Percentiles rank a stretch among this genome's conserved stretches.
Conservation (phyloP, 305 asterid species). For the Solanum aculeatissimum region DNA sequence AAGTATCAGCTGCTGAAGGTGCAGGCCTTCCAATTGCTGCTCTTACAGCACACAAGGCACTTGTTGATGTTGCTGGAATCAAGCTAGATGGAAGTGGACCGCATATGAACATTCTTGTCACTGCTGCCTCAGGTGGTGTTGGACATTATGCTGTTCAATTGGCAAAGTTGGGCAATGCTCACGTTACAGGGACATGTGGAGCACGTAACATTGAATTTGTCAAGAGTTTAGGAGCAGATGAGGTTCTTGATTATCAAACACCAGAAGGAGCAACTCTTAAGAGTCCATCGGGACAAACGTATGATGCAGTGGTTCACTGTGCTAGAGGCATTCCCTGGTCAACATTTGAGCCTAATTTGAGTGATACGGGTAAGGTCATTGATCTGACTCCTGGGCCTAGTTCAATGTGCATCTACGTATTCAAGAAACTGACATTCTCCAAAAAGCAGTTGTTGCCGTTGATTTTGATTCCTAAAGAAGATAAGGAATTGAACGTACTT, state of each 20-base stretch:
- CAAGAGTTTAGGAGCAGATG: constrained; percentile 61
- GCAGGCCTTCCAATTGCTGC: constrained; percentile 49
- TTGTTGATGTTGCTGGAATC: constrained; percentile 32
- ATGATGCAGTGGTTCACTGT: constrained; percentile 56
- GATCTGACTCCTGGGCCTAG: constrained; percentile 51
- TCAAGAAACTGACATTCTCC: constrained; percentile 41
- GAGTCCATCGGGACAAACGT: constrained; percentile 60
- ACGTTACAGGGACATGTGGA: constrained; percentile 70
- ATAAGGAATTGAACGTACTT: constrained; percentile 23
- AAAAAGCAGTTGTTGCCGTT: constrained; percentile 40
- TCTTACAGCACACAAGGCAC: constrained; percentile 46
- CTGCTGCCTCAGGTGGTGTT: constrained; percentile 64
- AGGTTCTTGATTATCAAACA: constrained; percentile 56
- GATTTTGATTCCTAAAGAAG: constrained; percentile 22
- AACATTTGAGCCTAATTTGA: constrained; percentile 42
- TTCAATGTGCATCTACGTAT: constrained; percentile 36
- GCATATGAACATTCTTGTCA: constrained; percentile 38
- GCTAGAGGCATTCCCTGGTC: constrained; percentile 43
- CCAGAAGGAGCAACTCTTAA: constrained; percentile 52
- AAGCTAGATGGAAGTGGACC: constrained; percentile 44
- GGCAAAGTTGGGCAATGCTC: constrained; percentile 56
- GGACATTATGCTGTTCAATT: constrained; percentile 61
- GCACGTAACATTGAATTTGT: constrained; percentile 45
- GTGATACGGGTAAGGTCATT: constrained; percentile 41
- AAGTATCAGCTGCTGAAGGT: constrained; percentile 46